Conservation (phyloP, 768 basidiomycete species). For the Tulasnella sp. region DNA sequence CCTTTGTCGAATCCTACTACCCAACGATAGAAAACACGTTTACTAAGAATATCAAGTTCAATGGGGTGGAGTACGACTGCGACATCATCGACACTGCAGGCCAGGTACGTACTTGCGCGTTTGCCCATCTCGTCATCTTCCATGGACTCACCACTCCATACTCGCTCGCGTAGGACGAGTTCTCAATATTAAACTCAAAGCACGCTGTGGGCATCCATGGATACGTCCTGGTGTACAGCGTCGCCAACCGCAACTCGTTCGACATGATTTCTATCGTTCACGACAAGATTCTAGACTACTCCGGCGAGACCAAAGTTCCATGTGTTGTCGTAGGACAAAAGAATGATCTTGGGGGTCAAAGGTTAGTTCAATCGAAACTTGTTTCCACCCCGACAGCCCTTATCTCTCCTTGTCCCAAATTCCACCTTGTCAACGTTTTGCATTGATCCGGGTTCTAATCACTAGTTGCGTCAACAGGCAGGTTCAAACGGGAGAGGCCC, state of each 20-base stretch:
- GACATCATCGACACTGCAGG: slow-evolving; percentile 98
- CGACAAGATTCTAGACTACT: slow-evolving; percentile 85
- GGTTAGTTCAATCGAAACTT: slow-evolving; percentile 36
- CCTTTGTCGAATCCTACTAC: slow-evolving; percentile 86
- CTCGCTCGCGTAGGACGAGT: slow-evolving; percentile 61
- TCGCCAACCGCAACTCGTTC: slow-evolving; percentile 78
- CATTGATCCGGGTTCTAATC: slow-evolving; percentile 25
- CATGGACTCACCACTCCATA: slow-evolving; percentile 3
- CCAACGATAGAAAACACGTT: slow-evolving; percentile 89
- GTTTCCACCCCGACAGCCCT: neutral
- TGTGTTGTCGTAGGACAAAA: slow-evolving; percentile 94
- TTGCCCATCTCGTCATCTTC: neutral
- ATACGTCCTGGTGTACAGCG: slow-evolving; percentile 92
- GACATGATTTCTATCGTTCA: slow-evolving; percentile 90
- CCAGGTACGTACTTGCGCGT: slow-evolving; percentile 45
- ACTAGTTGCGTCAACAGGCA: slow-evolving; percentile 40
- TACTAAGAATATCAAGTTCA: slow-evolving; percentile 73
- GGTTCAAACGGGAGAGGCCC: slow-evolving; percentile 60
- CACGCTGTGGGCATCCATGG: slow-evolving; percentile 97
- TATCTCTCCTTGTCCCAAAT: slow-evolving; percentile 22
- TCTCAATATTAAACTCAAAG: slow-evolving; percentile 82
- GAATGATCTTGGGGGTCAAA: slow-evolving; percentile 55
- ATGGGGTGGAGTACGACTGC: slow-evolving; percentile 85
- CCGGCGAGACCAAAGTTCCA: slow-evolving; percentile 70
- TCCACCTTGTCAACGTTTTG: slow-evolving; percentile 17